A percentile compares a stretch with the other conserved stretches of the same genome.
Evolutionary conservation across 495 filamentous ascomycete species (phyloP).

Genomic region (Xylaria bambusicola): DNA sequence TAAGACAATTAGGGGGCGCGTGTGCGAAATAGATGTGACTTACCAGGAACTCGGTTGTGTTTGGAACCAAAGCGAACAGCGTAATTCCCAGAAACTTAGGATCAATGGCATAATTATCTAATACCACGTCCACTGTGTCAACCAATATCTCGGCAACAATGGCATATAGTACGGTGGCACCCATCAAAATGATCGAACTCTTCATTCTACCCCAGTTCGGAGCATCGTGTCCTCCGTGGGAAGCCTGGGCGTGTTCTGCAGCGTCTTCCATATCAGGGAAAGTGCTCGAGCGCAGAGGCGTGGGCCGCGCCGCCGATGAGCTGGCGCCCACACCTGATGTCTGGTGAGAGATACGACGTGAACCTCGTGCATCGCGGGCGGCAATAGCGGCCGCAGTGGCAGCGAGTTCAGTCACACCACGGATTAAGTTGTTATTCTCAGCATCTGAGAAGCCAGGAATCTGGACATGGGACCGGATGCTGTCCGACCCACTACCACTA

Average conservation of each 20-base stretch:
- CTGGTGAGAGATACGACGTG: slow-evolving; percentile 28
- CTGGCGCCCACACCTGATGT: slow-evolving; percentile 29
- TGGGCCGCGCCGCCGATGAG: slow-evolving; percentile 31
- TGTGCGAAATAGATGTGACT: slow-evolving; percentile 25
- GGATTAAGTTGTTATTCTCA: slow-evolving; percentile 76
- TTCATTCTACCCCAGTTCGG: slow-evolving; percentile 96
- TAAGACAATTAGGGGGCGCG: neutral
- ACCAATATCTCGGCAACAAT: slow-evolving; percentile 96
- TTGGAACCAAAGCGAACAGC: slow-evolving; percentile 93
- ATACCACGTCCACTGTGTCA: slow-evolving; percentile 90
- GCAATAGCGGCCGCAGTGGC: slow-evolving; percentile 89
- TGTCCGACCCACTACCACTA: slow-evolving; percentile 41
- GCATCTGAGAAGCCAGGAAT: slow-evolving; percentile 73
- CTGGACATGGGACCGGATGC: slow-evolving; percentile 45
- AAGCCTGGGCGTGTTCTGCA: slow-evolving; percentile 47
- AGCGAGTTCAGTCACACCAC: slow-evolving; percentile 86
- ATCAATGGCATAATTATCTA: slow-evolving; percentile 86
- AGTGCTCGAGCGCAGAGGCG: slow-evolving; percentile 40
- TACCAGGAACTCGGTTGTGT: slow-evolving; percentile 97
- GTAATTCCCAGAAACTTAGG: slow-evolving; percentile 99
- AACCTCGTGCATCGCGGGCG: slow-evolving; percentile 66
- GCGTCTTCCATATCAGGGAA: slow-evolving; percentile 45
- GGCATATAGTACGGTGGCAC: slow-evolving; percentile 90
- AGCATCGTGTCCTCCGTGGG: slow-evolving; percentile 87
- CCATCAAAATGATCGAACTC: slow-evolving; percentile 84